Percentiles rank a stretch among this genome's conserved stretches.
Conservation (phyloP, 2,329 filamentous ascomycete genomes). For the Fusarium sp. region DNA sequence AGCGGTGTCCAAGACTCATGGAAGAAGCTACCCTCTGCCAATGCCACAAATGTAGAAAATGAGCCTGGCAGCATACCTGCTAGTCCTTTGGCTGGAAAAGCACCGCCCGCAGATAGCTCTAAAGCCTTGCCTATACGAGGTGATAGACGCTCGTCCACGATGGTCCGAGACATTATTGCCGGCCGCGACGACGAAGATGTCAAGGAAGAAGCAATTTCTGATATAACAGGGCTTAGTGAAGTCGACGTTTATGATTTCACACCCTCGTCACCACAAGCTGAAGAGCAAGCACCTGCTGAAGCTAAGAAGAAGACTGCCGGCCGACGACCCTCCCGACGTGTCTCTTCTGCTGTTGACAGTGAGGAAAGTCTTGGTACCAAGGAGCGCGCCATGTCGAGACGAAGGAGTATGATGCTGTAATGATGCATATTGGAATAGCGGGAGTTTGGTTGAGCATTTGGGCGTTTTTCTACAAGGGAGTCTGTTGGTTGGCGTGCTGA, state of each 20-base stretch:
- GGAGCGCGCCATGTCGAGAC: conserved; percentile 52
- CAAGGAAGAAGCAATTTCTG: conserved; percentile 28
- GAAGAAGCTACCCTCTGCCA: conserved; percentile 43
- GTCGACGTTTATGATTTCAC: conserved; percentile 66
- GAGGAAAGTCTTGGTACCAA: conserved; percentile 47
- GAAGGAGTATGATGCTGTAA: conserved; percentile 70
- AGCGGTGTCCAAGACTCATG: conserved; percentile 44
- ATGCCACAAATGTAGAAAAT: conserved; percentile 7
- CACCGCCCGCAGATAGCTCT: conserved; percentile 44
- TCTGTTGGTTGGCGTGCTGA: conserved; percentile 37
- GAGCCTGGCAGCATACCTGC: conserved; percentile 42
- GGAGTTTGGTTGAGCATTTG: conserved; percentile 38
- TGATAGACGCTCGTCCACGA: conserved; percentile 53
- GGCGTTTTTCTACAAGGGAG: conserved; percentile 43
- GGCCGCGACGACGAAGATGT: conserved; percentile 19
- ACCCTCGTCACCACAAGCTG: conserved; percentile 55
- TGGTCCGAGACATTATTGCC: conserved; percentile 25
- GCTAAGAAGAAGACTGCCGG: conserved; percentile 39
- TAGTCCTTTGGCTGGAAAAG: conserved; percentile 57
- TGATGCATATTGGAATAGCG: conserved; percentile 34
- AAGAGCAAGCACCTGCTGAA: conserved; percentile 44
- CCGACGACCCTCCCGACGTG: conserved; percentile 51
- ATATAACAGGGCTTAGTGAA: conserved; percentile 43
- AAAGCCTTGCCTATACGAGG: conserved; percentile 52
- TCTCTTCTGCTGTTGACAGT: conserved; percentile 51